Evolutionary conservation across 1,284 basidiomycete genomes (phyloP).

Genomic region (Tilletia indica): DNA sequence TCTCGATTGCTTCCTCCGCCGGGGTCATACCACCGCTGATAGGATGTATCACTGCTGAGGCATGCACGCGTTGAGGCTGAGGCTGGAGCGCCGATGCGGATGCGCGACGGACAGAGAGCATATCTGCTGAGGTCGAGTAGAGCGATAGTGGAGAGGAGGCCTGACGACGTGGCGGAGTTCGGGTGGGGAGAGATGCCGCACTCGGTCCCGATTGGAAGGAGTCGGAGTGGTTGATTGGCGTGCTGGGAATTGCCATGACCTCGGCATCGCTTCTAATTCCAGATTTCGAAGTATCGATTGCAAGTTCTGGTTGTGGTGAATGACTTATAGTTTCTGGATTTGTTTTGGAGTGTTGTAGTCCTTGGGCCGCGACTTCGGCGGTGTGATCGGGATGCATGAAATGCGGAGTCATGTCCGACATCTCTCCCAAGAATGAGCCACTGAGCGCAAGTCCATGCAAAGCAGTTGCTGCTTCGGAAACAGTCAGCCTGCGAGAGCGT

Average conservation of each 20-base stretch:
- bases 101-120: conserved; percentile 1
- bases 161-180: background rate
- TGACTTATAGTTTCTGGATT: too few relatives aligned
- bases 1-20: too few relatives aligned
- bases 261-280: background rate
- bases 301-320: too few relatives aligned
- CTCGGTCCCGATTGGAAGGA: background rate
- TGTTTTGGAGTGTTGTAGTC: too few relatives aligned
- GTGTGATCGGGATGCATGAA: too few relatives aligned
- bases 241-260: background rate
- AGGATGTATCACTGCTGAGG: background rate
- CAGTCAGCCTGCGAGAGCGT: background rate
- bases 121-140: background rate
- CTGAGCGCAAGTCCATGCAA: background rate
- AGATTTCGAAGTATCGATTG: too few relatives aligned
- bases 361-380: too few relatives aligned
- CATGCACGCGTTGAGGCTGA: background rate
- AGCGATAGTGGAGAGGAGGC: background rate
- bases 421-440: background rate
- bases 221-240: background rate
- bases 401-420: too few relatives aligned
- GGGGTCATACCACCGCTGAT: background rate
- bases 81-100: background rate
- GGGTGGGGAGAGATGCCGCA: background rate
- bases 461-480: background rate